These are phyloP conservation scores for Handroanthus guayacan DNA, from an alignment of 257 asterid genomes.

Conservation along the genomic window DNA sequence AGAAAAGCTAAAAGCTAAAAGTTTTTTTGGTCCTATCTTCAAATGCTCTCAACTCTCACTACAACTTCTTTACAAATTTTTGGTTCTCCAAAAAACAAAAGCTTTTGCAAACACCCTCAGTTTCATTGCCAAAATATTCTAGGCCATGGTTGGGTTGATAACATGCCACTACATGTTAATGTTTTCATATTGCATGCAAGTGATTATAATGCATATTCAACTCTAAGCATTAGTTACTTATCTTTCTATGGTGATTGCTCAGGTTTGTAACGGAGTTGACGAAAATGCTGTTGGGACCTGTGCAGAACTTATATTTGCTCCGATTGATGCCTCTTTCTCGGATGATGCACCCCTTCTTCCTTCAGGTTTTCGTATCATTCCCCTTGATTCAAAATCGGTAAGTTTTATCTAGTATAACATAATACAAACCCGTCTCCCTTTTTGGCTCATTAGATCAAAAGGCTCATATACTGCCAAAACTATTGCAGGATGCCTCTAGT, in stretches of 20 bases:
- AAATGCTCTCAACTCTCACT: too few species aligned
- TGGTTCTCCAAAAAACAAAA: too few species aligned
- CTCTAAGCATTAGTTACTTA: neutral
- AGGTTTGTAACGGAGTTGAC: slow-evolving; percentile 95
- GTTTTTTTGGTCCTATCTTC: too few species aligned
- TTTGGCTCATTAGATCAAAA: neutral
- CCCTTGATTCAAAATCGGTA: slow-evolving; percentile 78
- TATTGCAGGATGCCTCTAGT: slow-evolving; percentile 68
- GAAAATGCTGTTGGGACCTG: slow-evolving; percentile 83
- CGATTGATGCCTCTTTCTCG: slow-evolving; percentile 94
- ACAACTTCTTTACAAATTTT: too few species aligned
- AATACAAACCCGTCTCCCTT: neutral
- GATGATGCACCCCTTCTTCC: slow-evolving; percentile 99
- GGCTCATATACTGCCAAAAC: slow-evolving; percentile 16
- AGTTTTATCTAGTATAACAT: slow-evolving; percentile 16
- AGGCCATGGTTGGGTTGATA: too few species aligned
- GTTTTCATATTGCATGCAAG: neutral
- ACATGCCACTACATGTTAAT: neutral
- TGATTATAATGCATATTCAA: neutral
- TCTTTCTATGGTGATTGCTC: slow-evolving; percentile 32
- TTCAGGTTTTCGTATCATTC: slow-evolving; percentile 94
- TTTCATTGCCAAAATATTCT: too few species aligned
- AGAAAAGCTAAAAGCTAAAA: too few species aligned
- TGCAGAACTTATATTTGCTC: slow-evolving; percentile 93
- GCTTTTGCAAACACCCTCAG: too few species aligned